Conservation (phyloP, 2,329 filamentous ascomycete species). For the Beauveria rudraprayagi region DNA sequence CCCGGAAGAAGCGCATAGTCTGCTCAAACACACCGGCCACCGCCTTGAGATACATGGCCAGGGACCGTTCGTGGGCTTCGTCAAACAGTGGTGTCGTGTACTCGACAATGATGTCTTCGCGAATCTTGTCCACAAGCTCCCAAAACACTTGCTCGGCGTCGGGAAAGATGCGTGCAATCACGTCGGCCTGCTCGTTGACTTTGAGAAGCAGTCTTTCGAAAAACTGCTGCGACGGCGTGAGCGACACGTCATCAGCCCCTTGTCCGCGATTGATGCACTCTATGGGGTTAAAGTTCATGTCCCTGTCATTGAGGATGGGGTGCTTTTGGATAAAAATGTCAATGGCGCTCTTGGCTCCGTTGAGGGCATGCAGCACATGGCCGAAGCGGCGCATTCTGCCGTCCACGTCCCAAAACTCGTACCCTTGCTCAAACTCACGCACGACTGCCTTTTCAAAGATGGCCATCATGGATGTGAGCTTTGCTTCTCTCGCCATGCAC, state of each 20-base stretch:
- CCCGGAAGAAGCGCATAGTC: constrained; percentile 66
- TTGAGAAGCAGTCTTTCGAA: constrained; percentile 67
- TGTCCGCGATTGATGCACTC: constrained; percentile 68
- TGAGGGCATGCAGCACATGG: constrained; percentile 72
- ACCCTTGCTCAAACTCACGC: constrained; percentile 87
- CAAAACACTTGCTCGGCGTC: constrained; percentile 62
- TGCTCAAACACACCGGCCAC: constrained; percentile 86
- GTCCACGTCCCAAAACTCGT: constrained; percentile 80
- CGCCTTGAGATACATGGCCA: constrained; percentile 73
- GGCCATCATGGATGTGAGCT: constrained; percentile 63
- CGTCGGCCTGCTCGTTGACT: constrained; percentile 71
- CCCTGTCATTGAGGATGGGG: constrained; percentile 67
- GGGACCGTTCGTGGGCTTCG: constrained; percentile 69
- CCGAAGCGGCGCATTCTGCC: constrained; percentile 86
- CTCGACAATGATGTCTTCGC: constrained; percentile 76
- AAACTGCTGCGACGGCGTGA: constrained; percentile 75
- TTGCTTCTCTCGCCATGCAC: constrained; percentile 62
- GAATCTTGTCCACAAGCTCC: constrained; percentile 71
- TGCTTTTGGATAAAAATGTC: constrained; percentile 88
- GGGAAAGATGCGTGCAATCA: constrained; percentile 80
- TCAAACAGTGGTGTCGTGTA: constrained; percentile 82
- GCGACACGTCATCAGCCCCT: constrained; percentile 56
- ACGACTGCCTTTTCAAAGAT: constrained; percentile 89
- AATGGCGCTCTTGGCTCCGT: constrained; percentile 69
- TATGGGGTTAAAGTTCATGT: constrained; percentile 58